phyloP scores from a whole-genome alignment of 768 basidiomycete genomes.

The Megacollybia marginata region DNA sequence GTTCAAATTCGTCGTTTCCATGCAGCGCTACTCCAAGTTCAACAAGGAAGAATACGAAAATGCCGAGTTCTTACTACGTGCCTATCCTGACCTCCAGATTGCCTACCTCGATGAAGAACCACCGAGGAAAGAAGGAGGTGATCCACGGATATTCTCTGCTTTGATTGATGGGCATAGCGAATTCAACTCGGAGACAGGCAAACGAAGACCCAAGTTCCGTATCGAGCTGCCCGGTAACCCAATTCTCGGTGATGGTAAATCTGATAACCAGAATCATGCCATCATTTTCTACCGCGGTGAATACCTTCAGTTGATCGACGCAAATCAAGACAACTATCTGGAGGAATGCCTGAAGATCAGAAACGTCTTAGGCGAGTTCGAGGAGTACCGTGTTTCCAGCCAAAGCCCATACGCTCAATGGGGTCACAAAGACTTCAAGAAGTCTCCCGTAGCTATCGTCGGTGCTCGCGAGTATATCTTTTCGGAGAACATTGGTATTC shows the following conservation, averaged over 20 bases:
- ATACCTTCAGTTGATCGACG: slow-evolving; percentile 98
- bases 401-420: slow-evolving; percentile 92
- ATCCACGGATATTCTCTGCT: slow-evolving; percentile 90
- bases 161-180: slow-evolving; percentile 98
- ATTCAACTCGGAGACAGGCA: slow-evolving; percentile 82
- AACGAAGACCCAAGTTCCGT: slow-evolving; percentile 92
- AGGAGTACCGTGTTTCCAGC: slow-evolving; percentile 78
- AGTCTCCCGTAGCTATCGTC: slow-evolving; percentile 90
- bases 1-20: slow-evolving; percentile 98
- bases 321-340: slow-evolving; percentile 99
- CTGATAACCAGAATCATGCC: slow-evolving; percentile 99
- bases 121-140: slow-evolving; percentile 88
- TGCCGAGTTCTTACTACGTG: slow-evolving; percentile 93
- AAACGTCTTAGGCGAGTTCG: slow-evolving; percentile 96
- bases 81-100: slow-evolving; percentile 97
- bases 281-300: slow-evolving; percentile 99
- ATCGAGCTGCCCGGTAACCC: slow-evolving; percentile 99
- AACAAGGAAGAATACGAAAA: slow-evolving; percentile 99
- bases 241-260: slow-evolving; percentile 98
- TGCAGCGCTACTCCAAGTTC: slow-evolving; percentile 99
- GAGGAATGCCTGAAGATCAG: slow-evolving; percentile 99
- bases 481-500: slow-evolving; percentile 98
- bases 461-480: slow-evolving; percentile 99
- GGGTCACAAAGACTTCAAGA: slow-evolving; percentile 82
- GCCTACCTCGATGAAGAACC: slow-evolving; percentile 98